A percentile compares a stretch with the other conserved stretches of the same genome.
Conservation (phyloP, 2,329 filamentous ascomycete genomes). For the Westerdykella ornata region DNA sequence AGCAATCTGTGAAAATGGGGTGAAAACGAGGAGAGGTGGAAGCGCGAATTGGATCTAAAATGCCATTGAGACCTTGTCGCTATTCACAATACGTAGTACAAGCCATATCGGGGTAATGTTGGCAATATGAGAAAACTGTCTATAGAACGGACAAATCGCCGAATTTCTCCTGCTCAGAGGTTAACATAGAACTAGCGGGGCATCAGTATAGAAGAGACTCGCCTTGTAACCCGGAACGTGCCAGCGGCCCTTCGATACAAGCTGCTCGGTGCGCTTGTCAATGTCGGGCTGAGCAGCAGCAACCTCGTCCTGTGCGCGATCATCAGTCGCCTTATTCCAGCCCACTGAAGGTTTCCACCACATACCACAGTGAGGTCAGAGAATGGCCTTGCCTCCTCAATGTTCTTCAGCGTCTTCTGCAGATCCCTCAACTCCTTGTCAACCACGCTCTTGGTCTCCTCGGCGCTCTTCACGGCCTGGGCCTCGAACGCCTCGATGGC, state of each 20-base stretch:
- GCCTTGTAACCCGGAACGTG: conserved; percentile 98
- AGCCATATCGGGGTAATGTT: conserved; percentile 29
- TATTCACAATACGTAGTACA: conserved; percentile 40
- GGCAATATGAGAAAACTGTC: conserved; percentile 35
- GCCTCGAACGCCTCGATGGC: conserved; percentile 97
- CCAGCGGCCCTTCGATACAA: conserved; percentile 98
- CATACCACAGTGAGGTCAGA: conserved; percentile 95
- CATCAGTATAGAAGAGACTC: conserved; percentile 34
- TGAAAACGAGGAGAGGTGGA: too few relatives aligned
- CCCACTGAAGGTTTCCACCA: conserved; percentile 31
- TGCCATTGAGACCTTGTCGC: conserved; percentile 31
- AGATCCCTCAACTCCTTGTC: conserved; percentile 91
- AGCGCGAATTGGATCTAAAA: conserved; percentile 17
- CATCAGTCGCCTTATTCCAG: neutral
- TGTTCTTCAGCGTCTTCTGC: conserved; percentile 92
- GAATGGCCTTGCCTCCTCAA: conserved; percentile 90
- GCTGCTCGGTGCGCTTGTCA: conserved; percentile 89
- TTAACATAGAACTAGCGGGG: conserved; percentile 36
- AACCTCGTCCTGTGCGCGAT: conserved; percentile 70
- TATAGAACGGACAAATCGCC: conserved; percentile 94
- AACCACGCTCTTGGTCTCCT: conserved; percentile 94
- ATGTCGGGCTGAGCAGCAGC: conserved; percentile 90
- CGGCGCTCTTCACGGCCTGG: conserved; percentile 92
- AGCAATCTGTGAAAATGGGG: too few relatives aligned
- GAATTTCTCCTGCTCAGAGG: conserved; percentile 78